These are phyloP conservation scores for Ilyonectria mors-panacis DNA, from an alignment of 2,329 filamentous ascomycete species.

Conservation along the genomic window DNA sequence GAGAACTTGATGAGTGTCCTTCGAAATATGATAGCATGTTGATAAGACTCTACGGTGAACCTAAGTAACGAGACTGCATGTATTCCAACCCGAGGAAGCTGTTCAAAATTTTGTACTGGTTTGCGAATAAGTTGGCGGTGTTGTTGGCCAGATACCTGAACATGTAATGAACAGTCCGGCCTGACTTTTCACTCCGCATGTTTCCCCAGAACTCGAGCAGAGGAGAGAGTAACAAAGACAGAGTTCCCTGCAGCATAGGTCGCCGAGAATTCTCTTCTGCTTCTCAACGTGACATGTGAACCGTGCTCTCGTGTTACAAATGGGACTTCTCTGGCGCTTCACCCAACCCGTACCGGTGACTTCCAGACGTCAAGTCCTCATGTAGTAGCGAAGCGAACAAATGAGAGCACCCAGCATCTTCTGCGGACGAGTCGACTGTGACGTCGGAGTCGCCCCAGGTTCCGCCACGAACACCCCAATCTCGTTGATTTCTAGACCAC, in stretches of 20 bases:
- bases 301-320: not conserved
- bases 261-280: not conserved
- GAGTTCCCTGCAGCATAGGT: not conserved
- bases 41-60: not conserved
- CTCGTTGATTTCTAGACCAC: conserved; percentile 3
- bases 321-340: not conserved
- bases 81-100: too few species aligned
- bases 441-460: conserved; percentile 17
- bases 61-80: not conserved
- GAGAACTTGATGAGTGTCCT: not conserved
- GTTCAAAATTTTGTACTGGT: too few species aligned
- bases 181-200: not conserved
- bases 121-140: not conserved
- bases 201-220: not conserved
- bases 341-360: conserved; percentile 9
- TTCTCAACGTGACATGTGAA: too few species aligned
- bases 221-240: not conserved
- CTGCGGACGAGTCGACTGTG: conserved; percentile 12
- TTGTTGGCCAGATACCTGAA: not conserved
- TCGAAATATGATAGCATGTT: not conserved
- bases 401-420: not conserved
- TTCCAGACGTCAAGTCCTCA: not conserved
- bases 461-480: not conserved
- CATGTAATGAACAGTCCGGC: not conserved
- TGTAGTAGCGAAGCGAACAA: conserved; percentile 18